phyloP scores from a whole-genome alignment of 2,329 filamentous ascomycete genomes.

The Geosmithia morbida region DNA sequence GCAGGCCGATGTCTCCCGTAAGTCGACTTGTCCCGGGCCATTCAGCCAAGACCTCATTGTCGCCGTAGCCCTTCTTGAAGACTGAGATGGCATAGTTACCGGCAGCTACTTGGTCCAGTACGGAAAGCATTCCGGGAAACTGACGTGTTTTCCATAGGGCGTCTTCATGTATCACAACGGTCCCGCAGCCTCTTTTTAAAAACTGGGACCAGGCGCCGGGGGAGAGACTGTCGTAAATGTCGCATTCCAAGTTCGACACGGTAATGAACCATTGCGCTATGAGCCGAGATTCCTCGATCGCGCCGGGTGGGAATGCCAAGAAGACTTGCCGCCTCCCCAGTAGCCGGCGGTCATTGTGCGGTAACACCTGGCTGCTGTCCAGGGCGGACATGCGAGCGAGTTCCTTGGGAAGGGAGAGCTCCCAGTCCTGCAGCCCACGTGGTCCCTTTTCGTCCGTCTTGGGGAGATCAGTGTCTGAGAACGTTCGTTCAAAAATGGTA shows the following conservation, averaged over 20 bases:
- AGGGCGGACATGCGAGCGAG: neutral
- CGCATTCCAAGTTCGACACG: slow-evolving; percentile 20
- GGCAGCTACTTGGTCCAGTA: slow-evolving; percentile 15
- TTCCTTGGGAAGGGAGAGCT: neutral
- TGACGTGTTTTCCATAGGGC: slow-evolving; percentile 19
- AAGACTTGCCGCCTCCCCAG: slow-evolving; percentile 20
- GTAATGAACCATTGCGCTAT: slow-evolving; percentile 23
- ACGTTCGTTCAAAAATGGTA: neutral
- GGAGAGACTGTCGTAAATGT: slow-evolving; percentile 23
- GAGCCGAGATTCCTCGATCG: slow-evolving; percentile 17
- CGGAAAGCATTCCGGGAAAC: slow-evolving; percentile 19
- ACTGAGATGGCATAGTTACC: slow-evolving; percentile 21
- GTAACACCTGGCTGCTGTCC: neutral
- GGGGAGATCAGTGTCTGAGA: neutral
- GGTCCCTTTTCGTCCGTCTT: neutral
- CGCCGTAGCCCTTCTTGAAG: slow-evolving; percentile 11
- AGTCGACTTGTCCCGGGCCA: neutral
- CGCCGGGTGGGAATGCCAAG: slow-evolving; percentile 30
- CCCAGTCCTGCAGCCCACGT: neutral
- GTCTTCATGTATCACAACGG: slow-evolving; percentile 31
- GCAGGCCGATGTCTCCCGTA: slow-evolving; percentile 10
- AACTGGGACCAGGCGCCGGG: slow-evolving; percentile 34
- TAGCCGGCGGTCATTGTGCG: neutral
- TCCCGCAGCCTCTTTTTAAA: slow-evolving; percentile 10
- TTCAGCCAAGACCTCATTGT: neutral